Evolutionary conservation across 1,284 basidiomycete genomes (phyloP).

Genomic region (Ceratobasidium papillatum): DNA sequence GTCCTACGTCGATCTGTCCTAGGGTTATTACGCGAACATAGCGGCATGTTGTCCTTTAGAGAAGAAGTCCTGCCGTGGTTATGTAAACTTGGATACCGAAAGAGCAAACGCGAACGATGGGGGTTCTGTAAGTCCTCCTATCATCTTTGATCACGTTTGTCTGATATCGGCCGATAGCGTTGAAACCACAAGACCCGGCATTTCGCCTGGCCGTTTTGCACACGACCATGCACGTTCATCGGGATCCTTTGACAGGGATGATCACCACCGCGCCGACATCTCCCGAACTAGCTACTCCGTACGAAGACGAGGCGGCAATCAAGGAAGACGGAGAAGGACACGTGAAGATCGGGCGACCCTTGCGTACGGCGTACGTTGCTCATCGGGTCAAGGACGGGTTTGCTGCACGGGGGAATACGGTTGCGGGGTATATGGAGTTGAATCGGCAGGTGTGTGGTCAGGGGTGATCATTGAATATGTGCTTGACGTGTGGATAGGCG

Average conservation of each 20-base stretch:
- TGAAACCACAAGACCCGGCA: slow-evolving; percentile 24
- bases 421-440: slow-evolving; percentile 82
- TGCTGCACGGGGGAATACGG: slow-evolving; percentile 83
- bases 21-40: slow-evolving; percentile 72
- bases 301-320: not conserved
- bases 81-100: slow-evolving; percentile 79
- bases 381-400: slow-evolving; percentile 66
- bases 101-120: slow-evolving; percentile 37
- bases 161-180: not conserved
- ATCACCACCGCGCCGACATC: slow-evolving; percentile 27
- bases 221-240: slow-evolving; percentile 19
- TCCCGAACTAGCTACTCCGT: slow-evolving; percentile 7
- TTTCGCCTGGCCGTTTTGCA: slow-evolving; percentile 28
- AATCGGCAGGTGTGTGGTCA: slow-evolving; percentile 70
- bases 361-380: slow-evolving; percentile 47
- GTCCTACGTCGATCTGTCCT: slow-evolving; percentile 80
- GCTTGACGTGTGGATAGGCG: not conserved
- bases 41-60: slow-evolving; percentile 76
- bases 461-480: not conserved
- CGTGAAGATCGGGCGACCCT: not conserved
- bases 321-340: not conserved
- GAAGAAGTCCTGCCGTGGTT: slow-evolving; percentile 92
- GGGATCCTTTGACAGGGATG: slow-evolving; percentile 26
- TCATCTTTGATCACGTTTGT: not conserved
- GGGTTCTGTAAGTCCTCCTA: slow-evolving; percentile 1